A percentile compares a stretch with the other conserved stretches of the same genome.
These are phyloP conservation scores for Penicillium pulvis DNA, from an alignment of 495 filamentous ascomycete species.

Conservation along the genomic window DNA sequence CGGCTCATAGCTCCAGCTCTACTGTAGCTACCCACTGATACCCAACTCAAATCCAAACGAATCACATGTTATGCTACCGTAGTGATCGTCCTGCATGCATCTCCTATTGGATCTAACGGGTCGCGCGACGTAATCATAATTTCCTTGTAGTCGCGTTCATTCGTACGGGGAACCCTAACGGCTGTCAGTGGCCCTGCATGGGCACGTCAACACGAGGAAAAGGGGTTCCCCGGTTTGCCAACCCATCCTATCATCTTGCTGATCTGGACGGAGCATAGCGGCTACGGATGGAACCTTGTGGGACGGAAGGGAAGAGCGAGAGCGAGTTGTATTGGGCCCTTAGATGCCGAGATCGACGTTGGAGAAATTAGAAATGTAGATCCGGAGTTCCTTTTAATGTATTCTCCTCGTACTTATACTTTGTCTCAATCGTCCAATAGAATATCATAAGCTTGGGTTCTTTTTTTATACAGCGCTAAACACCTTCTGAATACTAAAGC, in stretches of 20 bases:
- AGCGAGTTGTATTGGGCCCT: background rate
- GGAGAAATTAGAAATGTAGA: too few species aligned
- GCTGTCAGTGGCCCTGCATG: constrained; percentile 9
- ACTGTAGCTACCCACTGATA: background rate
- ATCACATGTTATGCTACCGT: background rate
- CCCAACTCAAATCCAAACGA: background rate
- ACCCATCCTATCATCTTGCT: background rate
- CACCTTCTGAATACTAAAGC: too few species aligned
- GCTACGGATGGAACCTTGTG: background rate
- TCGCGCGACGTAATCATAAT: constrained; percentile 8
- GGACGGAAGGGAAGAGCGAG: background rate
- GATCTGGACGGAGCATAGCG: background rate
- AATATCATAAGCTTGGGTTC: too few species aligned
- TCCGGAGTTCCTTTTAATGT: too few species aligned
- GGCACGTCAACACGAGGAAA: constrained; percentile 2
- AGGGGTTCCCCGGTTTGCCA: background rate
- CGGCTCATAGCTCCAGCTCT: too few species aligned
- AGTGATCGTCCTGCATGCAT: constrained; percentile 5
- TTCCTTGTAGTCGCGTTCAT: constrained; percentile 10
- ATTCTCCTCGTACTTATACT: too few species aligned
- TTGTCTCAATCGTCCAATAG: too few species aligned
- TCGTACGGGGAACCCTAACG: constrained; percentile 2
- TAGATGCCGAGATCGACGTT: background rate
- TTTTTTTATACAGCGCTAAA: too few species aligned
- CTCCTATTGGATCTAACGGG: background rate